Base-by-base conservation (phyloP, 2,329 filamentous ascomycete genomes). In the Raffaelea albimanens region DNA sequence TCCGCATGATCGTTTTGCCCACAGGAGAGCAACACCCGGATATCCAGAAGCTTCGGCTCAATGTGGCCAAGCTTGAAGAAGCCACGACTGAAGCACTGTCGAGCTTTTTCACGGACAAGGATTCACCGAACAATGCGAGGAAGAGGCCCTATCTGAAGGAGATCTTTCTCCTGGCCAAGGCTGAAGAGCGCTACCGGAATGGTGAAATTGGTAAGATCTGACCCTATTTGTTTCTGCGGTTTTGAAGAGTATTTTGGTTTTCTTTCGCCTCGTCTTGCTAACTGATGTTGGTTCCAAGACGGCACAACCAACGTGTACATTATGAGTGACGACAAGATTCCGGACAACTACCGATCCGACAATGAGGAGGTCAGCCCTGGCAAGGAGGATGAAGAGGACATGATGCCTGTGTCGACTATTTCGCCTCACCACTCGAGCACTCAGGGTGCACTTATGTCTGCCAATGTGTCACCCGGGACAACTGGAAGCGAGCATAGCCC, bases 121-220 rank as follows among this genome's bases (percentile, higher is more conserved):
- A 76, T 2, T 65, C 68, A 22, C 67, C 69, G 0, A 68, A 67
- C 39, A 82, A 83, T 49, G 61, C 62, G 2, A 67, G 66, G 52
- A 83, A 82, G 65, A 71, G 68, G 48, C 67, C 69, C 0, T 78
- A 70, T 43, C 57, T 83, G 9, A 73, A 70, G 46, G 78, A 83
- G 56, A 74, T 83, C 9, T 83, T 83, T 64, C 75, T 72, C 51
- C 70, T 83, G 25, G 79, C 79, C 1, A 69, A 63, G 47, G 61
- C 67, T 25, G 75, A 83, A 52, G 77, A 82, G 57, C 66, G 72
- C 4, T 81, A 63, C 55, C 73, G 66, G 53, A 70, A 73, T 40
- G 72, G 70, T 22, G 75, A 80, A 55, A 75, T 82, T 44, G 78
- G 79, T 82, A 60, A 33, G n/a, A 29, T 29, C 16, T 20, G 40